Evolutionary conservation across 1,139 yeast genomes (phyloP), one percentile per base, ranked within the genome.

Genomic region (Hyphopichia fennica): DNA sequence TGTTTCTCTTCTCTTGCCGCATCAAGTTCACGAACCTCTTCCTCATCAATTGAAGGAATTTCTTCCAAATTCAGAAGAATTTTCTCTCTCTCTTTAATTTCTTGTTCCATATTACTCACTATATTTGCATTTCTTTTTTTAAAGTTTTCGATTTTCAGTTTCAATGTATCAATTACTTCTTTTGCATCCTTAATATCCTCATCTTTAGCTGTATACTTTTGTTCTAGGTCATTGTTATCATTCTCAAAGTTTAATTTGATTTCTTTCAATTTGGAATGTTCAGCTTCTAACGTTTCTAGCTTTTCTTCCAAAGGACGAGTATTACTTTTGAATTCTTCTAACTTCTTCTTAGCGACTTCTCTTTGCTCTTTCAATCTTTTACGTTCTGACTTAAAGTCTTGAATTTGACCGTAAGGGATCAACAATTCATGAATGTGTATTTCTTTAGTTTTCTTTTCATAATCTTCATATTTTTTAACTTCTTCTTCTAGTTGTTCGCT

Each of bases 391-490:
- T 75, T 81, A 45, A 76, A 67, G 41, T 81, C 85, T 39, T 79
- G 77, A 3, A 80, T 62, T 45, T 75, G 73, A 0, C 84, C 88
- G 58, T 81, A 84, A 0, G 90, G 90, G 30, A 83, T 57, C 31
- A 84, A 61, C 47, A 71, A 69, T 41, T 67, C 63, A 54, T 83
- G 84, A 34, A 68, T 58, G 11, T 69, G 70, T 9, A 83, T 63
- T 37, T 79, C 77, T 31, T 62, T 53, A 27, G 73, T 56, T 33
- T 75, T 68, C 25, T 62, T 63, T 48, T 73, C 68, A 43, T 63
- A 73, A 32, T 68, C 73, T 41, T 67, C 57, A 42, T 62, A 68
- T 39, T 62, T 65, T 41, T 63, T 60, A 0, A 75, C 77, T 44
- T 69, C 74, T 38, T 58, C 65, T 46, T 72, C 69, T 34, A 73